Conservation (phyloP, 106 monocot species). For the Acanthochlamys bracteata region DNA sequence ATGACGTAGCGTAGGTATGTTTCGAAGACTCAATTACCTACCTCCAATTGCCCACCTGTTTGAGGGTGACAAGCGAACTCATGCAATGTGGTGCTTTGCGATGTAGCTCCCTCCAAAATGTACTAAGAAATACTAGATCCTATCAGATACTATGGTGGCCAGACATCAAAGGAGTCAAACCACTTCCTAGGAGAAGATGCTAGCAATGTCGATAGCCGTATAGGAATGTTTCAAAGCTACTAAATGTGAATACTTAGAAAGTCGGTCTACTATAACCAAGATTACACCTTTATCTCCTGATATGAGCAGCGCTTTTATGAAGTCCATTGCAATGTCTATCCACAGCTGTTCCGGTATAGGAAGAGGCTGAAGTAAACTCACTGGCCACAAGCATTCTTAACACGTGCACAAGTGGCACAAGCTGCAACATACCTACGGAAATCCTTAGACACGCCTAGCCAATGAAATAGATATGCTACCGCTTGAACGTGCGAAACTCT, state of each 20-base stretch:
- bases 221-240: neutral
- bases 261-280: neutral
- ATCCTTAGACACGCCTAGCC: neutral
- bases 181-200: neutral
- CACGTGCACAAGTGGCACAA: neutral
- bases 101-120: neutral
- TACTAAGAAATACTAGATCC: neutral
- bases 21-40: neutral
- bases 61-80: neutral
- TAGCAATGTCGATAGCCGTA: neutral
- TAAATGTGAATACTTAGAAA: neutral
- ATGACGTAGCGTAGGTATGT: neutral
- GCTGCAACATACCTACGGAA: neutral
- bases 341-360: conserved; percentile 1
- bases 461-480: neutral
- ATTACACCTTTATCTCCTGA: neutral
- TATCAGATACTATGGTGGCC: neutral
- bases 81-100: neutral
- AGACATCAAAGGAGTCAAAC: neutral
- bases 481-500: neutral
- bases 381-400: neutral
- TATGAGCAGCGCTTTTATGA: neutral
- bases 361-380: conserved; percentile 1
- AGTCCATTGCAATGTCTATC: conserved; percentile 7
- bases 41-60: neutral